These are phyloP conservation scores for Rubia tinctorum DNA, from an alignment of 305 asterid species.

Conservation along the genomic window DNA sequence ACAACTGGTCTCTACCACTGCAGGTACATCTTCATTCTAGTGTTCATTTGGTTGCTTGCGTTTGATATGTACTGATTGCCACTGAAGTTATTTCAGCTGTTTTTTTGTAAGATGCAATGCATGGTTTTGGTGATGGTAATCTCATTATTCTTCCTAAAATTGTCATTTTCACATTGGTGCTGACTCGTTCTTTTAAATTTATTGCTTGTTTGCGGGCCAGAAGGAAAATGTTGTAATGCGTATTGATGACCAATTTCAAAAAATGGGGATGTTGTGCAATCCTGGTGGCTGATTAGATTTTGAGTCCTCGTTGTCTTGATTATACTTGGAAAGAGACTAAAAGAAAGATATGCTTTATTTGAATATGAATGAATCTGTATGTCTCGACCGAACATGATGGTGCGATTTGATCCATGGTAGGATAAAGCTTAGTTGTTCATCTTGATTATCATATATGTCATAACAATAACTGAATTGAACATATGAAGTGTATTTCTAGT, in stretches of 20 bases:
- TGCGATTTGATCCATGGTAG: background rate
- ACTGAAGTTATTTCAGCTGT: conserved; percentile 7
- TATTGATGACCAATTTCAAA: background rate
- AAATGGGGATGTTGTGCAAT: background rate
- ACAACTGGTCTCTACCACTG: conserved; percentile 65
- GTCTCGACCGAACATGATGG: background rate
- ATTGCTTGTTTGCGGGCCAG: background rate
- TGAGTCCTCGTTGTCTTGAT: too few species aligned
- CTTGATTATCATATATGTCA: background rate
- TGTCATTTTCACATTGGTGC: background rate
- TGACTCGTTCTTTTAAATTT: background rate
- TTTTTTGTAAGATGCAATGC: background rate
- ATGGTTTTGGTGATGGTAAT: background rate
- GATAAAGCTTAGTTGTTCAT: background rate
- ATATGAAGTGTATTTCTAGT: background rate
- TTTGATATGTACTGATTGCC: conserved; percentile 11
- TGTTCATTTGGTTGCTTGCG: conserved; percentile 10
- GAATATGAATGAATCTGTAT: background rate
- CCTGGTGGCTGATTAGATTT: background rate
- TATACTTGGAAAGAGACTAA: background rate
- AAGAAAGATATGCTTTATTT: background rate
- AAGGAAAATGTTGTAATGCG: background rate
- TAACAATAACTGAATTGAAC: background rate
- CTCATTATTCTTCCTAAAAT: background rate
- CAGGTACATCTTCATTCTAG: conserved; percentile 53